These are phyloP conservation scores for Ormosia emarginata DNA, from an alignment of 306 rosid genomes.

Conservation along the genomic window DNA sequence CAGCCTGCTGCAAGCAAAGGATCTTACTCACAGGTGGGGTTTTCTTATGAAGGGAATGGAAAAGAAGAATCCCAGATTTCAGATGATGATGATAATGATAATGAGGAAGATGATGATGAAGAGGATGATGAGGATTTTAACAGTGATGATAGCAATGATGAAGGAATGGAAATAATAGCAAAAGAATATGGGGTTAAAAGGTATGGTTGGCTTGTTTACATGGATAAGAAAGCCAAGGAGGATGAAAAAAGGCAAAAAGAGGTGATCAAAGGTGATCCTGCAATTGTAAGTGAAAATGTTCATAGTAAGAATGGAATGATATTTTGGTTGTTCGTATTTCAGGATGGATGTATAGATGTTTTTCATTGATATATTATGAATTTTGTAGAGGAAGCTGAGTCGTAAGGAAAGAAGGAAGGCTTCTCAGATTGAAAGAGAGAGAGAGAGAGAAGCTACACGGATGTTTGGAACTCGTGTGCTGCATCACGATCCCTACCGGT, in stretches of 20 bases:
- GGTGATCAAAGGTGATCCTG: constrained; percentile 95
- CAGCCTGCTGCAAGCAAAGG: constrained; percentile 82
- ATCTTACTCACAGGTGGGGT: constrained; percentile 93
- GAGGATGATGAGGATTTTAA: constrained; percentile 85
- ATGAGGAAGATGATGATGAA: constrained; percentile 81
- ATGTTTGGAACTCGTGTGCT: constrained; percentile 67
- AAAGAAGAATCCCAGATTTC: constrained; percentile 76
- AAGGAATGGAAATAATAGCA: constrained; percentile 94
- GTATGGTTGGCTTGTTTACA: constrained; percentile 97
- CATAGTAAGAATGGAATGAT: background rate
- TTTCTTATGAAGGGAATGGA: constrained; percentile 83
- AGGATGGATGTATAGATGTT: background rate
- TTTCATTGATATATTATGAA: constrained; percentile 5
- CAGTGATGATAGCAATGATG: constrained; percentile 94
- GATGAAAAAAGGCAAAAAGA: constrained; percentile 94
- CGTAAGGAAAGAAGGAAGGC: constrained; percentile 97
- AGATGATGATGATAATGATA: constrained; percentile 71
- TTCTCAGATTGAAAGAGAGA: constrained; percentile 95
- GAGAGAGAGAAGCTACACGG: constrained; percentile 84
- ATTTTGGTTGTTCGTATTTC: constrained; percentile 5
- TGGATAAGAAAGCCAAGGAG: constrained; percentile 96
- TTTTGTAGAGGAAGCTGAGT: constrained; percentile 83
- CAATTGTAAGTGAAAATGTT: constrained; percentile 69
- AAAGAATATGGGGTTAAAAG: constrained; percentile 93
- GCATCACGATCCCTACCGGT: constrained; percentile 98